Conservation (phyloP, 1,139 yeast species). For the Entelexis sorbosivorans region DNA sequence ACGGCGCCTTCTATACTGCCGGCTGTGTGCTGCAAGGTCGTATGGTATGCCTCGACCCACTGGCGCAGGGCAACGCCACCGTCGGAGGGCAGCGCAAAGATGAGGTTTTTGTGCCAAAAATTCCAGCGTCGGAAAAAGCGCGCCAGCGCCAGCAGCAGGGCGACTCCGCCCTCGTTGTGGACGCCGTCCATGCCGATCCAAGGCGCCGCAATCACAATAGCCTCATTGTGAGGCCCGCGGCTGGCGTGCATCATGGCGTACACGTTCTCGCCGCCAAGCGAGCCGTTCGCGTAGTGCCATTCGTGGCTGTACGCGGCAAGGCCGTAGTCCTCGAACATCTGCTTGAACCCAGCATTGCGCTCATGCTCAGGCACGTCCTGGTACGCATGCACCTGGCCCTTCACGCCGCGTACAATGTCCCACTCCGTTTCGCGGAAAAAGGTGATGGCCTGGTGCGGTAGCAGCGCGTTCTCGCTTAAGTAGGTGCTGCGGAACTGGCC, state of each 20-base stretch:
- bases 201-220: slow-evolving; percentile 84
- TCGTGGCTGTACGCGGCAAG: slow-evolving; percentile 50
- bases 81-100: slow-evolving; percentile 71
- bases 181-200: slow-evolving; percentile 56
- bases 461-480: slow-evolving; percentile 87
- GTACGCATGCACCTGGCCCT: slow-evolving; percentile 44
- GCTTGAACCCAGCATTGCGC: slow-evolving; percentile 39
- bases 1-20: slow-evolving; percentile 91
- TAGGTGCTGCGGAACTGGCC: slow-evolving; percentile 78
- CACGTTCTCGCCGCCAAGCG: slow-evolving; percentile 36
- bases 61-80: slow-evolving; percentile 57
- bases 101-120: slow-evolving; percentile 90
- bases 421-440: slow-evolving; percentile 91
- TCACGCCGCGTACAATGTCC: slow-evolving; percentile 79
- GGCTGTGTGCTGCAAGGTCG: slow-evolving; percentile 75
- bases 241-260: slow-evolving; percentile 89
- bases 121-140: slow-evolving; percentile 76
- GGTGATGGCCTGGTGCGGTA: slow-evolving; percentile 92
- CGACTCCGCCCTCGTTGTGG: slow-evolving; percentile 67
- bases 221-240: slow-evolving; percentile 91
- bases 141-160: slow-evolving; percentile 61
- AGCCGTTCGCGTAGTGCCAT: slow-evolving; percentile 32
- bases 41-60: slow-evolving; percentile 95
- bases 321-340: slow-evolving; percentile 65
- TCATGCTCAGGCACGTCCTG: slow-evolving; percentile 27